phyloP scores from a whole-genome alignment of 2,329 filamentous ascomycete species.

The Fonsecaea erecta region DNA sequence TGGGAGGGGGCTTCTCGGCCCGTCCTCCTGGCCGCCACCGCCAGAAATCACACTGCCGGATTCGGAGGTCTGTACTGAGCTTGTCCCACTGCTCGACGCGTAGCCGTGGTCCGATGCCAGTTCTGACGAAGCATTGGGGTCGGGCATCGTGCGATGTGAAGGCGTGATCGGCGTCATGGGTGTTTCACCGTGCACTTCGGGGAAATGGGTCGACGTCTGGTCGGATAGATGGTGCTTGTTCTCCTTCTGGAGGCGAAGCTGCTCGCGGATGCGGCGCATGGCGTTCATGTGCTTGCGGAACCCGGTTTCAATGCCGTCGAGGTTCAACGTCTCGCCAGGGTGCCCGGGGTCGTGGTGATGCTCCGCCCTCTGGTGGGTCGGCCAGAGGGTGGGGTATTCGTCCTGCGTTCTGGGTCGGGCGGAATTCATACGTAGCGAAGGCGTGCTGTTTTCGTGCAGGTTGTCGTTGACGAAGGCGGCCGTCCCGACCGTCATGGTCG shows the following conservation, averaged over 20 bases:
- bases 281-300: constrained; percentile 34
- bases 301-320: constrained; percentile 30
- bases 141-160: background rate
- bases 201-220: constrained; percentile 27
- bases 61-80: constrained; percentile 22
- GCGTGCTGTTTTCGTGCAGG: constrained; percentile 6
- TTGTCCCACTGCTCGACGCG: constrained; percentile 20
- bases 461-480: constrained; percentile 16
- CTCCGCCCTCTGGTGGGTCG: constrained; percentile 8
- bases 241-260: constrained; percentile 30
- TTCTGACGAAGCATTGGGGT: constrained; percentile 16
- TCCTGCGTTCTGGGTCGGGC: background rate
- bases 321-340: constrained; percentile 18
- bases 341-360: background rate
- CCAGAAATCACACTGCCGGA: constrained; percentile 19
- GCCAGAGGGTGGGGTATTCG: background rate
- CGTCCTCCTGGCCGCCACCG: background rate
- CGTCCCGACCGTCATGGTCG: constrained; percentile 5
- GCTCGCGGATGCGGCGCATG: constrained; percentile 33
- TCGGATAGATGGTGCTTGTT: constrained; percentile 24
- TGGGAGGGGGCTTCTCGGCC: background rate
- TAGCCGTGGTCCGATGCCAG: constrained; percentile 21
- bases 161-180: background rate
- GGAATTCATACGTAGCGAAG: background rate
- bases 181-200: constrained; percentile 4